phyloP scores from a whole-genome alignment of 257 asterid species.

The Capsicum rhomboideum region DNA sequence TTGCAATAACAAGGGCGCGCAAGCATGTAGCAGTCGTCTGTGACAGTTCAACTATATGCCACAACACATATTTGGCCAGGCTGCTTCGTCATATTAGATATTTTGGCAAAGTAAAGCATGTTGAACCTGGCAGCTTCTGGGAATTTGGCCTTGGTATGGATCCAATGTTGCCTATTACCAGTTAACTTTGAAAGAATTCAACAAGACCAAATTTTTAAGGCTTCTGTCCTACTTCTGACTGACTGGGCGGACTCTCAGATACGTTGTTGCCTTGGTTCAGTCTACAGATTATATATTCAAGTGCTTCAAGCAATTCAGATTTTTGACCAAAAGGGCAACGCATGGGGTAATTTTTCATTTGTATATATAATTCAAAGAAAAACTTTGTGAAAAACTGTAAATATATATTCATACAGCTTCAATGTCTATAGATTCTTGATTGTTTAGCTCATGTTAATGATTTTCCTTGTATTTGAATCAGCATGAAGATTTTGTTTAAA shows the following conservation, averaged over 20 bases:
- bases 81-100: constrained; percentile 82
- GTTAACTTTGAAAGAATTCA: constrained; percentile 10
- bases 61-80: constrained; percentile 87
- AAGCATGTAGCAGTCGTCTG: constrained; percentile 84
- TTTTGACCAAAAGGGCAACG: background rate
- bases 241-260: background rate
- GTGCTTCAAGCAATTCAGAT: background rate
- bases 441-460: background rate
- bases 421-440: background rate
- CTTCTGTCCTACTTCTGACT: background rate
- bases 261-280: background rate
- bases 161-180: constrained; percentile 76
- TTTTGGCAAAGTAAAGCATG: constrained; percentile 78
- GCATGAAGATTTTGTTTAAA: background rate
- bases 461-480: background rate
- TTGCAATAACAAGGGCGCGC: constrained; percentile 92
- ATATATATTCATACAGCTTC: background rate
- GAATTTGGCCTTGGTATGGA: constrained; percentile 80
- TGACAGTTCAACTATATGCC: constrained; percentile 97
- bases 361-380: constrained; percentile 3
- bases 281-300: background rate
- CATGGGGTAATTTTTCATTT: background rate
- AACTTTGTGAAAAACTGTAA: background rate
- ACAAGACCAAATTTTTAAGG: background rate
- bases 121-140: constrained; percentile 73